These are phyloP conservation scores for Lactarius hengduanensis DNA, from an alignment of 768 basidiomycete species.

Conservation along the genomic window DNA sequence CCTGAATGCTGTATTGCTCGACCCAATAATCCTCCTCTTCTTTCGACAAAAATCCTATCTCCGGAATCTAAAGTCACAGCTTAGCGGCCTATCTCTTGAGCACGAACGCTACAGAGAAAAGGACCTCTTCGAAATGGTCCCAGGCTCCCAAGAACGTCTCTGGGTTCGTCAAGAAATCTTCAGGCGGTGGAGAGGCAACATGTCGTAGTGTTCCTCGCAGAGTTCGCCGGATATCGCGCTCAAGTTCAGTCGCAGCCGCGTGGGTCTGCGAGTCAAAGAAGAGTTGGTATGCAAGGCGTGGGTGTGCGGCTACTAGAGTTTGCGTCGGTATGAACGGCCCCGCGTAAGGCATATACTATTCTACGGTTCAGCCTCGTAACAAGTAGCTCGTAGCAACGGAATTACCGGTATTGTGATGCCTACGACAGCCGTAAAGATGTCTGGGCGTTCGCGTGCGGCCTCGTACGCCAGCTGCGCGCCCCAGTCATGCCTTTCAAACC, in stretches of 20 bases:
- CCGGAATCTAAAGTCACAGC: conserved; percentile 47
- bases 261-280: conserved; percentile 55
- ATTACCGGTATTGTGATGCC: conserved; percentile 62
- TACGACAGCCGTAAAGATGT: conserved; percentile 57
- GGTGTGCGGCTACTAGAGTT: conserved; percentile 42
- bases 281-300: conserved; percentile 53
- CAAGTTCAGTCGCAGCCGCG: conserved; percentile 52
- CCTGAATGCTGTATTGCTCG: conserved; percentile 55
- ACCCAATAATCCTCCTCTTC: conserved; percentile 73
- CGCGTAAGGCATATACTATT: conserved; percentile 60
- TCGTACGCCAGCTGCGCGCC: conserved; percentile 67
- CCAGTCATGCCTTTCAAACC: conserved; percentile 64
- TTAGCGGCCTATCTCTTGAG: conserved; percentile 9
- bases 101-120: not conserved
- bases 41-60: conserved; percentile 55
- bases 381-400: conserved; percentile 8
- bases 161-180: conserved; percentile 48
- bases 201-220: conserved; percentile 56
- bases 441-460: conserved; percentile 64
- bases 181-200: conserved; percentile 55
- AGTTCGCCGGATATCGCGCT: conserved; percentile 53
- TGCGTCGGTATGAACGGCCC: conserved; percentile 49
- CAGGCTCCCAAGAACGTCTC: conserved; percentile 56
- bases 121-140: conserved; percentile 45
- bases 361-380: conserved; percentile 15